phyloP scores from a whole-genome alignment of 768 basidiomycete genomes.

The Dioszegia aurantiaca region DNA sequence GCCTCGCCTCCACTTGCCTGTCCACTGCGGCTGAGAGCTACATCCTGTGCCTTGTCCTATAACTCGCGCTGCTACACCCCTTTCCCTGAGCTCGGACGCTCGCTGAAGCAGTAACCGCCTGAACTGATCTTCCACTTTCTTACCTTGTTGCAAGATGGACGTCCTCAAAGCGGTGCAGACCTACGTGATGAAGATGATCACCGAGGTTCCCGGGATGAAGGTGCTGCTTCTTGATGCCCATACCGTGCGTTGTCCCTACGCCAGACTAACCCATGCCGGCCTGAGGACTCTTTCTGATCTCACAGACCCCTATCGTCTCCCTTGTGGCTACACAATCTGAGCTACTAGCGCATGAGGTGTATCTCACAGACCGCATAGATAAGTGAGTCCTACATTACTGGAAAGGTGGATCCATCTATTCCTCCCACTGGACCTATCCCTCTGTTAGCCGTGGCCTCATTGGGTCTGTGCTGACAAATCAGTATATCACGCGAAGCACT shows the following conservation, averaged over 20 bases:
- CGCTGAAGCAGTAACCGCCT: no score
- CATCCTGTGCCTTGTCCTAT: no score
- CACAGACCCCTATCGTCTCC: constrained; percentile 85
- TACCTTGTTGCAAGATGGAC: constrained; percentile 64
- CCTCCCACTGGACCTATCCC: neutral
- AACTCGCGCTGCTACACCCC: no score
- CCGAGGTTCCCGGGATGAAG: constrained; percentile 85
- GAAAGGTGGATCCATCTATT: neutral
- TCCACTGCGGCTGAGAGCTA: no score
- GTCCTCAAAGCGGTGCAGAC: constrained; percentile 91
- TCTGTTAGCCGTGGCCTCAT: neutral
- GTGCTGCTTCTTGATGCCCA: constrained; percentile 90
- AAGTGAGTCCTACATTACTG: constrained; percentile 58
- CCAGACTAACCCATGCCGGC: neutral
- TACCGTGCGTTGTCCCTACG: constrained; percentile 63
- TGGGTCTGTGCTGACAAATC: neutral
- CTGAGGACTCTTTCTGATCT: neutral
- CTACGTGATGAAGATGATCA: constrained; percentile 85
- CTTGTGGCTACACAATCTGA: constrained; percentile 90
- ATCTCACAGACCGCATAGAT: constrained; percentile 96
- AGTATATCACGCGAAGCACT: constrained; percentile 71
- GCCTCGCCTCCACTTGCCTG: no score
- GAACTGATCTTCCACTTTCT: no score
- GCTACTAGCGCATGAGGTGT: constrained; percentile 90
- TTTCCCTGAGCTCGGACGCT: no score